phyloP scores from a whole-genome alignment of 1,284 basidiomycete genomes.

The Singerocomus rubriflavus region DNA sequence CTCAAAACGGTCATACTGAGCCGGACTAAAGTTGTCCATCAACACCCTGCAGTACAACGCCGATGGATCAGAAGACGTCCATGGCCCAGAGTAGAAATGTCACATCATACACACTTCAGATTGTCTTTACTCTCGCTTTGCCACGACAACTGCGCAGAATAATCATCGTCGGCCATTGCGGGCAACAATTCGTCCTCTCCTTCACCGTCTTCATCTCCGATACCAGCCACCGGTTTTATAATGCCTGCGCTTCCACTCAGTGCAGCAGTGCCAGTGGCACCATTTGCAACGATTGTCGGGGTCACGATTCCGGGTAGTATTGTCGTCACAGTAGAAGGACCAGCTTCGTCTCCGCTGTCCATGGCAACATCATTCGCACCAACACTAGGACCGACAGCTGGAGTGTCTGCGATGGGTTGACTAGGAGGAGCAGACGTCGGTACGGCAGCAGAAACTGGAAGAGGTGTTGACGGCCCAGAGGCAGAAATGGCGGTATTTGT shows the following conservation, averaged over 20 bases:
- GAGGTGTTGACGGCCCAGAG: constrained; percentile 12
- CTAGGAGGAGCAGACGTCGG: constrained; percentile 6
- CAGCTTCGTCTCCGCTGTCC: constrained; percentile 22
- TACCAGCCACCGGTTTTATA: constrained; percentile 17
- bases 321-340: constrained; percentile 10
- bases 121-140: constrained; percentile 84
- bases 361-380: constrained; percentile 7
- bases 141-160: constrained; percentile 74
- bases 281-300: not conserved
- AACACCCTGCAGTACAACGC: constrained; percentile 54
- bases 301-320: not conserved
- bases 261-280: not conserved
- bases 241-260: constrained; percentile 3
- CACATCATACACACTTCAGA: constrained; percentile 56
- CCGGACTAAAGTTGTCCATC: constrained; percentile 82
- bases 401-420: constrained; percentile 6
- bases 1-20: constrained; percentile 86
- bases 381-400: constrained; percentile 1
- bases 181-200: constrained; percentile 72
- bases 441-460: constrained; percentile 18
- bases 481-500: constrained; percentile 23
- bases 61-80: constrained; percentile 5
- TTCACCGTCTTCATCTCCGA: constrained; percentile 45
- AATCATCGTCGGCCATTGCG: constrained; percentile 83
- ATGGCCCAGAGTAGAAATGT: not conserved